These are phyloP conservation scores for Phlebopus sp. DNA, from an alignment of 1,284 basidiomycete genomes.

Conservation along the genomic window DNA sequence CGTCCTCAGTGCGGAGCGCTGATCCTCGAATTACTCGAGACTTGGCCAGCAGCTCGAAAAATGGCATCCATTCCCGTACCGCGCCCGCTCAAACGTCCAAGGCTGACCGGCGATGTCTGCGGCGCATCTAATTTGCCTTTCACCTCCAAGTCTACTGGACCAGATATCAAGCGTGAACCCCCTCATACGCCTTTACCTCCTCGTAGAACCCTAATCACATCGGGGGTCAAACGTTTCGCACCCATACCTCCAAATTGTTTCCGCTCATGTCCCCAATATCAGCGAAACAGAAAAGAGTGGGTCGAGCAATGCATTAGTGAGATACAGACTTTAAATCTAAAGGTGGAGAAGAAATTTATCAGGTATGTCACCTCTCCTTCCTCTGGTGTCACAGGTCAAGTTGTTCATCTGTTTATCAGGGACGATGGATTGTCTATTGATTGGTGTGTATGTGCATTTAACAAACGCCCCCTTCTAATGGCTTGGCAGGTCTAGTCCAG, in stretches of 20 bases:
- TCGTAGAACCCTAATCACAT: conserved; percentile 22
- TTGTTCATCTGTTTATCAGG: conserved; percentile 8
- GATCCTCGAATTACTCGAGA: no score
- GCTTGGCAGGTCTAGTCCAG: conserved; percentile 24
- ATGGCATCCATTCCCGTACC: neutral
- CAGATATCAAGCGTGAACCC: conserved; percentile 21
- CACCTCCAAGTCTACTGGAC: neutral
- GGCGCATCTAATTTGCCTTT: neutral
- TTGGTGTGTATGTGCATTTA: conserved; percentile 17
- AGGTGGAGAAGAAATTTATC: conserved; percentile 23
- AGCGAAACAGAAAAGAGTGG: conserved; percentile 24
- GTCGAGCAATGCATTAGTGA: conserved; percentile 16
- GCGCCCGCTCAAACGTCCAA: conserved; percentile 18
- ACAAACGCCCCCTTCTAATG: neutral
- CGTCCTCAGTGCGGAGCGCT: no score
- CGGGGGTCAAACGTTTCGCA: conserved; percentile 25
- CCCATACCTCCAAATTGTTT: conserved; percentile 29
- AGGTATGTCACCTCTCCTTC: conserved; percentile 17
- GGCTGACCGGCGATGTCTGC: neutral
- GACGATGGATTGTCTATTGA: conserved; percentile 32
- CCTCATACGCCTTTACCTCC: conserved; percentile 14
- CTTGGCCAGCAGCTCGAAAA: no score
- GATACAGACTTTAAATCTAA: conserved; percentile 18
- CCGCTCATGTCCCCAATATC: conserved; percentile 17
- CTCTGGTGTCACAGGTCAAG: neutral